Base-by-base conservation (phyloP, 2,329 filamentous ascomycete species). In the Aspergillus brunneoviolaceus region DNA sequence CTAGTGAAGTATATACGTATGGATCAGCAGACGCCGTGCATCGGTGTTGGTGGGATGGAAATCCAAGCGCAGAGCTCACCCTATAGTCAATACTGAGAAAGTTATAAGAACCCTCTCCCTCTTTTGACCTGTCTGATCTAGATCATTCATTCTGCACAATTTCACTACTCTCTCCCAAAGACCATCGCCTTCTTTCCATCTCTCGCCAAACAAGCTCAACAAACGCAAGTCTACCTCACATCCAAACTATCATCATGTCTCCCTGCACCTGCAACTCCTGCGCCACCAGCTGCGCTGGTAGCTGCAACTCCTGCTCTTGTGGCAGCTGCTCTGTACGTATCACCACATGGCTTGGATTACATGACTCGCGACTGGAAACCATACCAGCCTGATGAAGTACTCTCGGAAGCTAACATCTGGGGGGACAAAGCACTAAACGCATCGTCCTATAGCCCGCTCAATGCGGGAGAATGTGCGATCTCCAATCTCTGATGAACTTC, bases 201-300 rank as follows among this genome's bases (percentile, higher is more conserved):
- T 7, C 12, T 25, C 12, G 16, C 47, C 25, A n/a, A 45, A n/a
- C 16, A n/a, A 45, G 14, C 5, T 45, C 39, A 45, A 45, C 39
- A 19, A n/a, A 19, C 39, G 14, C 39, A 45, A 45, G 39, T 45
- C 39, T 45, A 45, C 16, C 39, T 45, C 16, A 19, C 16, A 45
- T n/a, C 39, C 39, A 9, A 6, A 45, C 27, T 12, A 23, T 1
- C 53, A 55, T 10, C 42, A 55, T 55, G 53, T 48, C 53, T 48
- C 53, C 53, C 29, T 55, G 53, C 53, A 45, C 25, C 27, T 55
- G 53, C 53, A 55, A 55, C 42, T 55, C 42, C 53, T 55, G 53
- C 42, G 42, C 53, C 53, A 49, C 47, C 42, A 48, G 53, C 53
- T 55, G 53, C 42, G 42, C 53, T 48, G 53, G 53, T 47, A 47